phyloP scores from a whole-genome alignment of 805 yeast species.

The Candida pini region DNA sequence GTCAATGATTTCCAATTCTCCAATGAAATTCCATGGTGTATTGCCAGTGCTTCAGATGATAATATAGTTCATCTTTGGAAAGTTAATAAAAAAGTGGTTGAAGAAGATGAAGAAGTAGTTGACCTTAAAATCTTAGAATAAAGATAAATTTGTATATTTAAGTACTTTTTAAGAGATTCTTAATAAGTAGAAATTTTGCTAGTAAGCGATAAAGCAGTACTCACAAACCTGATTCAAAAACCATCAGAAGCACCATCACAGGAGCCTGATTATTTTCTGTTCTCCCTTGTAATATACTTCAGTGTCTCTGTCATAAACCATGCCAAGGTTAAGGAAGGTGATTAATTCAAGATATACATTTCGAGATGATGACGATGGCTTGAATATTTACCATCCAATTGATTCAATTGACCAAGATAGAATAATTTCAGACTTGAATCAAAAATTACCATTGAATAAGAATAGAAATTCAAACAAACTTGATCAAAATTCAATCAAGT shows the following conservation, averaged over 20 bases:
- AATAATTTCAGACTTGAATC: conserved; percentile 12
- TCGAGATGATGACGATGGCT: conserved; percentile 9
- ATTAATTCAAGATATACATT: conserved; percentile 19
- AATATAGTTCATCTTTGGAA: conserved; percentile 59
- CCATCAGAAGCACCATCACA: too few species aligned
- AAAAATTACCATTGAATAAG: conserved; percentile 16
- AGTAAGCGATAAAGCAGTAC: too few species aligned
- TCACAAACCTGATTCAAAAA: too few species aligned
- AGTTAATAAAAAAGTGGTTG: conserved; percentile 30
- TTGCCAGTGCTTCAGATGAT: conserved; percentile 60
- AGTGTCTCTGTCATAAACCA: conserved; percentile 3
- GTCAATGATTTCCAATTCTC: conserved; percentile 71
- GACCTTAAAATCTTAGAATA: conserved; percentile 13
- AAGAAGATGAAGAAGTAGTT: conserved; percentile 16
- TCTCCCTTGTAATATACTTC: neutral
- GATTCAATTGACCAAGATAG: conserved; percentile 21
- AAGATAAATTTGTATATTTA: too few species aligned
- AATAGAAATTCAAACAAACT: conserved; percentile 6
- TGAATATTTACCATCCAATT: conserved; percentile 9
- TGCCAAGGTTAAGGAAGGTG: conserved; percentile 27
- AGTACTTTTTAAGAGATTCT: too few species aligned
- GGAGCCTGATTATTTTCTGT: neutral
- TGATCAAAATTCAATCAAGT: conserved; percentile 5
- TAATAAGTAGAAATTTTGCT: too few species aligned
- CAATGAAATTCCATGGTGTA: conserved; percentile 68